Evolutionary conservation across 176 grass and related monocot species (phyloP), one percentile per base, ranked within the genome.

Genomic region (Alloteropsis semialata): DNA sequence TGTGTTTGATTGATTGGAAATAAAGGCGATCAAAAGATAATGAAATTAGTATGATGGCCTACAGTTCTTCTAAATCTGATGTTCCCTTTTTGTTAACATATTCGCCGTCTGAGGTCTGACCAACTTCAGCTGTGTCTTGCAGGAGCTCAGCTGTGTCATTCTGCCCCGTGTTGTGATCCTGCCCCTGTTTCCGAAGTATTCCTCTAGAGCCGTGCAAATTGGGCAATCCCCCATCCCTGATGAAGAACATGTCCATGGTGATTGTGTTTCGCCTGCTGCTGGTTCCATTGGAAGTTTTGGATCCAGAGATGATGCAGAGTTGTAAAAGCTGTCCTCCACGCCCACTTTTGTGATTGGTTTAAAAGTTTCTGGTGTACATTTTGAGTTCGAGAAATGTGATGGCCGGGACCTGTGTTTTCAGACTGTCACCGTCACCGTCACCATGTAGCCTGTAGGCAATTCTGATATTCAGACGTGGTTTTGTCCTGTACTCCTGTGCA

Each of bases 241-340:
- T 27, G 56, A 82, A 63, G 21, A 59, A 56, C 55, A 15, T 81
- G 53, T 41, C n/a, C 13, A 19, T 62, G 70, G 45, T 71, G 71
- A 81, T 56, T 85, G 36, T 81, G 17, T 45, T 72, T 68, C 63
- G 14, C 36, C 25, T 54, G 63, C 79, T 43, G 36, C 78, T 85
- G 83, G 56, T 41, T 77, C 71, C 4, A 55, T 56, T 21, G 10
- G 55, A 85, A 86, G 72, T 56, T 85, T 57, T 72, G 72, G 72
- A 64, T 72, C 22, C 83, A 57, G 65, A 30, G 28, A 72, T 48
- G 64, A 65, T 61, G 53, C 65, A 72, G 38, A 46, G 56, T 38
- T 90, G 83, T 90, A 70, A 90, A 50, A 41, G 70, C 45, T 72
- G 30, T 56, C 63, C n/a, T n/a, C 55, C 53, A 72, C 79, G 48